A percentile compares a stretch with the other conserved stretches of the same genome.
Conservation (phyloP, 2,329 filamentous ascomycete genomes). For the Fusarium sp. region DNA sequence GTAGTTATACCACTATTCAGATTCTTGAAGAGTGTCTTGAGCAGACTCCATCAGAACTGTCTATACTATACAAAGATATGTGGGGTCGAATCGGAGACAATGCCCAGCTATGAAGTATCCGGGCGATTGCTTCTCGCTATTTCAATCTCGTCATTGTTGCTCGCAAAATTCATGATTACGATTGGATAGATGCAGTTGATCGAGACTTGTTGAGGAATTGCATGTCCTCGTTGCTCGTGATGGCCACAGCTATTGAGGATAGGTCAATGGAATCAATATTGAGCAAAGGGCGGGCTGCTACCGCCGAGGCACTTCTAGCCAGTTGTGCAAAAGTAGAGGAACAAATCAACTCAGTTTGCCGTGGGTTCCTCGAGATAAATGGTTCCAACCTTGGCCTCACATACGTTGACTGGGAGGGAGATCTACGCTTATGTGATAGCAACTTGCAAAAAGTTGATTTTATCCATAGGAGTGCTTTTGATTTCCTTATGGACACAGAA, state of each 20-base stretch:
- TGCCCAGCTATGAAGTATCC: neutral
- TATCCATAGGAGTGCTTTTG: neutral
- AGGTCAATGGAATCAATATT: rapidly evolving
- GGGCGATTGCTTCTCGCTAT: neutral
- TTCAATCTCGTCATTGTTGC: neutral
- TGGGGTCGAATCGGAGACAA: neutral
- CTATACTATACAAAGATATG: neutral
- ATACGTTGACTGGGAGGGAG: neutral
- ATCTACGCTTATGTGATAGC: neutral
- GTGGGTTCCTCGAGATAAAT: neutral
- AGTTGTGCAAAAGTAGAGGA: rapidly evolving
- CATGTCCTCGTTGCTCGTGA: neutral
- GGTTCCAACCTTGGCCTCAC: too few relatives aligned
- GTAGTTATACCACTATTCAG: rapidly evolving
- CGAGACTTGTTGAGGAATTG: rapidly evolving
- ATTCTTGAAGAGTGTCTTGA: neutral
- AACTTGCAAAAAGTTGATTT: neutral
- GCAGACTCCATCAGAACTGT: neutral
- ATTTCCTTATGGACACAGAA: neutral
- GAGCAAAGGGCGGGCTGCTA: rapidly evolving
- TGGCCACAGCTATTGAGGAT: neutral
- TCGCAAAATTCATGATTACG: rapidly evolving
- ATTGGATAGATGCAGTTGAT: rapidly evolving
- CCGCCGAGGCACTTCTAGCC: rapidly evolving
- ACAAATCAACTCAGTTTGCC: neutral